Base-by-base conservation (phyloP, 2,329 filamentous ascomycete genomes). In the Phoma sp. region DNA sequence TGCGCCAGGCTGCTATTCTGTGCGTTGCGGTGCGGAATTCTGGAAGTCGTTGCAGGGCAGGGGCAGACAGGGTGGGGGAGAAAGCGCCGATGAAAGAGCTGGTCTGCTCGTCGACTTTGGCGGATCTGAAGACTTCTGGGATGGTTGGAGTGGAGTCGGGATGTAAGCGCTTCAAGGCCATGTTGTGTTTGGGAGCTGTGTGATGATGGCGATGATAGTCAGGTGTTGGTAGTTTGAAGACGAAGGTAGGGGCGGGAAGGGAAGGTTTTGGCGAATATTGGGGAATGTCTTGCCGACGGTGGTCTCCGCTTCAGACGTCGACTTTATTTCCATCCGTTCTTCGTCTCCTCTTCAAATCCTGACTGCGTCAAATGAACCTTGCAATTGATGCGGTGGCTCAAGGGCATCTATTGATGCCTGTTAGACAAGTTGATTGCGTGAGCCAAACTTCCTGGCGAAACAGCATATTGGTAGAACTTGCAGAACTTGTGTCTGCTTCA, bases 1-100 rank as follows among this genome's bases (percentile, higher is more conserved):
- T 74, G 18, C 82, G 75, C 79, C 80, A 84, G 45, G 78, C 82
- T 38, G 80, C 72, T 39, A 84, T 81, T 42, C 77, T 78, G 66
- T 84, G 82, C 5, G 75, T 77, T 21, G 82, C 82, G 32, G 68
- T 71, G 29, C 68, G 61, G 56, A 82, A 76, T 30, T 79, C 75
- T 0, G 76, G 69, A 17, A 79, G 72, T 2, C 66, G 57, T 68
- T 82, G 81, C 0, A 83, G 73, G 12, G 67, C 62, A 52, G 66
- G 65, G 33, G 74, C 66, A 28, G 77, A 65, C 18, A 78, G 66
- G 6, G 73, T 71, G 28, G 80, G 76, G 23, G 81, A 82, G 69
- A 77, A 84, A 59, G 77, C 76, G 54, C 75, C 82, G 49, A 77
- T 68, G 74, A 84, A 84, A 14, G 69, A 77, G 10, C 80, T 83